Base-by-base conservation (phyloP, 2,329 filamentous ascomycete species). In the Sporothrix brasiliensis region DNA sequence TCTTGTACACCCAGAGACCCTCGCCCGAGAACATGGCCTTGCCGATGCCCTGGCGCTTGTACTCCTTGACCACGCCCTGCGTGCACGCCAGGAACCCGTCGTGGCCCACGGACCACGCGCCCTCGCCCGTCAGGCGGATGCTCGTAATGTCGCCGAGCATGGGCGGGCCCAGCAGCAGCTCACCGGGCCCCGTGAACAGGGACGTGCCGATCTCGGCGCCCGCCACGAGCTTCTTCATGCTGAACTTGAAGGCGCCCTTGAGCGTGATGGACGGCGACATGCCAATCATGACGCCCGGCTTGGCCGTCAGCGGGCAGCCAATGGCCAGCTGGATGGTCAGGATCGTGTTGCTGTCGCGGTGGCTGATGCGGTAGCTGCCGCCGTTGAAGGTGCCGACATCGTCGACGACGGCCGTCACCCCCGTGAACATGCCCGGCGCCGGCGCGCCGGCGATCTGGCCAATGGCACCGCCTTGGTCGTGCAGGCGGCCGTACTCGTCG, bases 381-480 rank as follows among this genome's bases (percentile, higher is more conserved):
- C 95, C 95, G 78, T 98, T 98, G 83, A 98, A 99, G 0, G 91
- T 95, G n/a, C 95, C 95, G 1, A 97, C 88, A 75, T 97, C 94
- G 79, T 98, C 95, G 41, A 88, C 83, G 0, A 86, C 85, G 0
- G 90, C 82, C 44, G 81, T 80, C 0, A 86, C 88, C 41, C 91
- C 92, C 6, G 84, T 79, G 73, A 94, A 93, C 70, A 91, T 86
- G 44, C 81, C 79, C 19, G 81, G 79, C 7, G 80, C 77, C 13
- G 81, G 83, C 4, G 81, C 83, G 7, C 80, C 79, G 27, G 77
- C 73, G 24, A 79, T 76, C 60, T 81, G 77, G 73, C 79, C 78
- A 39, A 77, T 74, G 19, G 79, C 74, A 30, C 79, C 76, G 19
- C 74, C 2, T 5, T 75, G 75, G 68, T 78, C 78, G 27, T 76